Conservation (phyloP, 768 basidiomycete genomes). For the Galerina sulciceps region DNA sequence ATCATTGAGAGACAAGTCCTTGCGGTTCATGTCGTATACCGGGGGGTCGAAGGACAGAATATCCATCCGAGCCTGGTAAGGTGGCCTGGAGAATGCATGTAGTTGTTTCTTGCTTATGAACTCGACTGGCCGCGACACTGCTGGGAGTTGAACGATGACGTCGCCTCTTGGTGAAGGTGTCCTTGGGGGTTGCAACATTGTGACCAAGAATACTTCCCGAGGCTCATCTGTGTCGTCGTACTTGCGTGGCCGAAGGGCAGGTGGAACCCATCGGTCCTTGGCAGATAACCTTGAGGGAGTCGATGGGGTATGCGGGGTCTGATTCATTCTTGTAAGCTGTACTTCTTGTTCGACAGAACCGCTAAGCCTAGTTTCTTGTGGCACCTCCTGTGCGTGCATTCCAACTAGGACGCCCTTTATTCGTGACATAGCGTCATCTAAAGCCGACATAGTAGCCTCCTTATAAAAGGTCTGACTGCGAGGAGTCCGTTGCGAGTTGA, state of each 20-base stretch:
- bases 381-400: constrained; percentile 56
- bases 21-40: constrained; percentile 62
- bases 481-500: constrained; percentile 34
- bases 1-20: constrained; percentile 68
- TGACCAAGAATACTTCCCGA: constrained; percentile 49
- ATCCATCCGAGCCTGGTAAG: constrained; percentile 57
- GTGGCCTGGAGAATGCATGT: constrained; percentile 41
- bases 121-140: constrained; percentile 42
- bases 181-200: constrained; percentile 49
- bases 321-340: constrained; percentile 22
- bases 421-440: constrained; percentile 84
- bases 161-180: constrained; percentile 48
- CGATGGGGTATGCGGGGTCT: constrained; percentile 16
- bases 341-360: constrained; percentile 24
- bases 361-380: constrained; percentile 30
- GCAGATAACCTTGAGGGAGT: constrained; percentile 25
- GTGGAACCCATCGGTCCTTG: constrained; percentile 62
- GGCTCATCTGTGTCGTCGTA: constrained; percentile 39
- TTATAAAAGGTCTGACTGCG: constrained; percentile 48
- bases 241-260: constrained; percentile 47
- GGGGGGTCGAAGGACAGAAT: constrained; percentile 76
- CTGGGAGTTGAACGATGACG: constrained; percentile 54
- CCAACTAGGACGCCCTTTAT: constrained; percentile 80
- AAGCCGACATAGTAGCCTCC: constrained; percentile 67
- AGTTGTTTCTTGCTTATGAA: constrained; percentile 54